Base-by-base conservation (phyloP, 2,329 filamentous ascomycete species). In the Penicillium vulpinum region DNA sequence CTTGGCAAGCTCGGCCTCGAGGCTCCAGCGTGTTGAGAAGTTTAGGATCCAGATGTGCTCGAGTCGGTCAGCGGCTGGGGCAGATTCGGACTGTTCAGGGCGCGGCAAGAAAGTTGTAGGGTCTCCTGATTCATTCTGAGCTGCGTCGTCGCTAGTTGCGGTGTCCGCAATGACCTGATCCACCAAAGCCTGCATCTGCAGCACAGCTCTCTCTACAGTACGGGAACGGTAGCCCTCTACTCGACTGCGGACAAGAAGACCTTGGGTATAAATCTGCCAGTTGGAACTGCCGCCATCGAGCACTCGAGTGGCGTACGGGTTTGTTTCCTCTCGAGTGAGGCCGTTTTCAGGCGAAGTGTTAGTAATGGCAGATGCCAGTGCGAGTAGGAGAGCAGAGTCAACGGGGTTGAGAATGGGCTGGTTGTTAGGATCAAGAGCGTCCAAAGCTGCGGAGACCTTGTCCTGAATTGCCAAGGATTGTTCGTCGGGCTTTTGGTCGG, bases 211-310 rank as follows among this genome's bases (percentile, higher is more conserved):
- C 76, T 99, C 94, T 36, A 95, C 83, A 0, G 94, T 99, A 53
- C 93, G 83, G 51, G 92, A 91, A 51, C 86, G 85, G 75, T 95
- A 92, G 0, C 92, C 83, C 74, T 99, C 94, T 53, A 97, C 93
- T 16, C 94, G 84, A 58, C 91, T 96, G 43, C 94, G 85, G 2
- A 97, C 90, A 0, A 99, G 81, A 9, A 99, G 80, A 0, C 92
- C 94, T 70, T 97, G 92, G 0, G 94, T 97, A 71, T 97, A 97
- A 33, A 97, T 88, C 73, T 97, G 94, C 94, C 94, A 99, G 73
- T 97, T 99, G 0, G 91, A 93, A 44, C 89, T 89, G 64, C 93
- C 92, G 59, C 94, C 92, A 9, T 89, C 85, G 1, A 99, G 81
- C 0, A 97, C 94, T 39, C 94, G 86, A 2, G 88, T 88, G 0